Evolutionary conservation across 1,284 basidiomycete genomes (phyloP), one percentile per base, ranked within the genome.

Genomic region (Amylostereum areolatum): DNA sequence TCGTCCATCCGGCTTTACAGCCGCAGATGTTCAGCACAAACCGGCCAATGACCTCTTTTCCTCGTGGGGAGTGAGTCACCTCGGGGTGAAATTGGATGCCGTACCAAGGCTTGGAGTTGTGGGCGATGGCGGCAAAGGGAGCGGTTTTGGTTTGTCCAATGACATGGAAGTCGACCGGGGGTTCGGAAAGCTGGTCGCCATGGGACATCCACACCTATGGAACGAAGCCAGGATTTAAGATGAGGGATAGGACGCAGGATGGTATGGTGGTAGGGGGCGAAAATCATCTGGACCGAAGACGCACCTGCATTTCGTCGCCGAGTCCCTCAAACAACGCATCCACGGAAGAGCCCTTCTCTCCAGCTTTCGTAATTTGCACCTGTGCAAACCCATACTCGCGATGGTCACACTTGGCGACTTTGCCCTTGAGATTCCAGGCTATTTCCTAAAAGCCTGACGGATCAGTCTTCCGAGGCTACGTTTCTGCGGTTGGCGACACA

Each of bases 41-140:
- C 33, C 83, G 80, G 36, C 84, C 84, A 55, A 99, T 93, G 49
- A 99, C 83, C 66, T 93, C 91, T 65, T 87, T 93, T 37, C 96
- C 97, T 55, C 82, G 83, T 10, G 85, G 85, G 24, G 90, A 92
- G 68, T 99, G 96, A 0, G 97, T 98, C 18, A 99, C 97, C 67
- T 99, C 97, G 2, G 97, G 93, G 67, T 99, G 97, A 77, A 99
- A 99, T 65, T 99, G 96, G 46, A 99, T 96, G 34, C 97, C 97
- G 60, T 92, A 99, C 65, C 97, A 80, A 1, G 92, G 88, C 64
- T 91, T 93, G 8, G 83, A 74, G 62, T 92, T 75, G 72, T 99
- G 97, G 2, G 92, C 92, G 55, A 99, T 84, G 5, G 95, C 95
- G 5, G 95, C 95, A 63, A 80, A 99, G 0, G 96, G 96, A 1